Base-by-base conservation (phyloP, 148 eudicot species). In the Heliosperma pusillum region DNA sequence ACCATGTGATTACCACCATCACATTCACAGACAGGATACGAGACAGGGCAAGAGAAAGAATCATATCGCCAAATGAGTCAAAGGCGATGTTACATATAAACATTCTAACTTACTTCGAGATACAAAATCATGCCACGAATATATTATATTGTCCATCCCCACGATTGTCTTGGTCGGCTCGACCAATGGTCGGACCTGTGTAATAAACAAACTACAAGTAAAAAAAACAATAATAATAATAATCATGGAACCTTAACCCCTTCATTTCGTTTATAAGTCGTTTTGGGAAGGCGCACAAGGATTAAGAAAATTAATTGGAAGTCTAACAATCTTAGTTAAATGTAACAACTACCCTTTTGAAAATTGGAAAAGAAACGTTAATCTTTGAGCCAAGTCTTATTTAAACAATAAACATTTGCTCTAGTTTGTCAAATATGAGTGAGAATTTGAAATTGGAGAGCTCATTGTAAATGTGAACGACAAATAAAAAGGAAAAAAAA, bases 111-210 rank as follows among this genome's bases (percentile, higher is more conserved):
- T 89, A 95, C 99, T 60, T 82, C 83, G 80, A 44, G 99, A 95
- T 61, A 92, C 92, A 76, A 95, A 78, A 81, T 92, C 97, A 86
- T 95, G 99, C 99, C 99, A 95, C 21, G 97, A 87, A 80, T 95
- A 95, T 16, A 12, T 52, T 77, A 85, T 66, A 72, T 76, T 78
- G 45, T 82, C 52, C 81, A 88, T 82, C 12, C 33, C 25, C 29
- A 95, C 88, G 66, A 95, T 85, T 5, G 11, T 11, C 80, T 77
- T 62, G 42, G 99, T 95, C 47, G 99, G 99, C 36, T 74, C 62
- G 24, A 90, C 99, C 89, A 95, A 75, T 36, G 99, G 99, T 61
- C 36, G 79, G 60, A 95, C 85, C 99, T 95, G 90, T 80, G 82
- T 57, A 33, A 40, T 70, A 50, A 21, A 52, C 21, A 70, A 50